Evolutionary conservation across 2,329 filamentous ascomycete species (phyloP).

Genomic region (Ilyonectria destructans): DNA sequence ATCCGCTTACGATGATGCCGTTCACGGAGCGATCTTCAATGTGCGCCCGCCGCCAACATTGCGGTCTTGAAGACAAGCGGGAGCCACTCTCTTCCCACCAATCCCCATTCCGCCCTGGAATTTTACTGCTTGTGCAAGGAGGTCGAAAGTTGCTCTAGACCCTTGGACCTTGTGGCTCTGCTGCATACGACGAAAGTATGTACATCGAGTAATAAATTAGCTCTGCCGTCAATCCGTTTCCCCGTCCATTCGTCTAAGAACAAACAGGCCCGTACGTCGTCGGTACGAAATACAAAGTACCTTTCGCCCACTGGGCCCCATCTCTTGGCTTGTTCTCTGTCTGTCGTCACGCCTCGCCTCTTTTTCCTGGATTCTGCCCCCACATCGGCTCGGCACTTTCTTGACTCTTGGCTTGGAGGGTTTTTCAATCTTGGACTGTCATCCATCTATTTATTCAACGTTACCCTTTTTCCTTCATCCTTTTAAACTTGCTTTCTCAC

Average conservation of each 20-base stretch:
- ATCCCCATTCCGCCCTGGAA: background rate
- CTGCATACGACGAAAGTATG: background rate
- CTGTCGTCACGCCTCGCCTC: slow-evolving; percentile 17
- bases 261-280: background rate
- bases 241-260: background rate
- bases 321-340: background rate
- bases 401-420: background rate
- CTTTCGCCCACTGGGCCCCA: background rate
- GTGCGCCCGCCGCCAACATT: background rate
- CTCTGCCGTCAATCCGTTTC: background rate
- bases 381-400: slow-evolving; percentile 43
- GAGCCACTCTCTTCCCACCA: background rate
- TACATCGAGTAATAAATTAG: background rate
- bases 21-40: background rate
- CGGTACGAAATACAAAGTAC: background rate
- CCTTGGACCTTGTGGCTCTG: background rate
- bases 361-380: slow-evolving; percentile 24
- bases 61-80: background rate
- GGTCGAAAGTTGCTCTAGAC: background rate
- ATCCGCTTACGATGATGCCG: background rate
- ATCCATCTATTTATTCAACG: slow-evolving; percentile 35
- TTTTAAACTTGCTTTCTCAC: slow-evolving; percentile 12
- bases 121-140: background rate
- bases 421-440: slow-evolving; percentile 20
- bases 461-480: slow-evolving; percentile 2